Evolutionary conservation across 2,329 filamentous ascomycete genomes (phyloP), one percentile per base, ranked within the genome.

Genomic region (Penicillium sp.): DNA sequence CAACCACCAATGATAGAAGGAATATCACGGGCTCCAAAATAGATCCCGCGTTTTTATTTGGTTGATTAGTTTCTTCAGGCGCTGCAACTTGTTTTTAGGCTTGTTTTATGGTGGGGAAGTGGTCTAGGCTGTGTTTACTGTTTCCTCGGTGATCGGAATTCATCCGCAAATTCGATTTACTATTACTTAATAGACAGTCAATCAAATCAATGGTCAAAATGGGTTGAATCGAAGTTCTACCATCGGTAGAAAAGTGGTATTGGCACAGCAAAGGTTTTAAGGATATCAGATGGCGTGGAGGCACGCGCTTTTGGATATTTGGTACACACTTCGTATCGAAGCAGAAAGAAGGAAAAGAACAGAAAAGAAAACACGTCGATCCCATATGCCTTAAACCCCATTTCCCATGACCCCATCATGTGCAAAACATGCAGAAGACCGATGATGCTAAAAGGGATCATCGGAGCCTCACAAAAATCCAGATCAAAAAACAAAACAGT

Each of bases 401-500:
- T 55, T 53, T 45, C 58, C 61, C 51, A 55, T 50, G 54, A 53
- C 16, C 50, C 60, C 57, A 39, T 61, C 59, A 52, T 62, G 55
- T 65, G 54, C 61, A 62, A 45, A 54, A 57, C 55, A 63, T 62
- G 57, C 61, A 61, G 35, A 47, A 57, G 51, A 57, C 37, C 47
- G 42, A 55, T 58, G 58, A 57, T 55, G 51, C 44, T 16, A 44
- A 21, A 26, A 23, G 16, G 19, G 52, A 29, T 29, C 46, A 35
- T 33, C 35, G 29, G 14, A 14, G 42, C 42, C 21, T 42, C 33
- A 16, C 42, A 51, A 45, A 51, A 42, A 51, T 25, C 43, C 47
- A 37, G 46, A 50, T 45, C 52, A 44, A 54, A 49, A 55, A 50
- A 57, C 19, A 37, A 47, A 55, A 55, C 43, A 53, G 55, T 57